Base-by-base conservation (phyloP, 1,284 basidiomycete species). In the Inonotus hispidus region DNA sequence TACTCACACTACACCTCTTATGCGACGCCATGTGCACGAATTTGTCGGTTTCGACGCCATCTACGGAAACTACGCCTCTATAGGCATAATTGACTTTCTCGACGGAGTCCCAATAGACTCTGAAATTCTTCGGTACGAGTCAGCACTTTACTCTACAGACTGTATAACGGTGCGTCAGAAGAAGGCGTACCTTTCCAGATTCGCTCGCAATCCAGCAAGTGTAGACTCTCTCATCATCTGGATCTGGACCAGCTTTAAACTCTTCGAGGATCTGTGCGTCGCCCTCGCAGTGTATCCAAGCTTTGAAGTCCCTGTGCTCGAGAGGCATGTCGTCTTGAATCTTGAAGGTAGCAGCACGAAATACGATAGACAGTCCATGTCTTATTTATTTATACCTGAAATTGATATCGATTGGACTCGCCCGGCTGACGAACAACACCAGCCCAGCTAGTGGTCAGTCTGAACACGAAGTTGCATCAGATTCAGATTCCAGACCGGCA, bases 191-290 rank as follows among this genome's bases (percentile, higher is more conserved):
- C 47, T 53, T 59, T 27, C 58, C 58, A 3, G 39, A 49, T 23
- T 59, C 58, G 37, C 58, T 59, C 27, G 49, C 58, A 23, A 59
- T 29, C 58, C 58, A 59, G 21, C 58, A 59, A 14, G 37, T 59
- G 29, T 59, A 59, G 13, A 59, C 50, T 19, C 8, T 53, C n/a
- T 45, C 47, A 27, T 59, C 52, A 8, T 45, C 49, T 19, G 58
- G 37, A 23, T 59, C 58, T 32, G 52, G 35, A 14, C n/a, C 14
- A 13, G 10, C 50, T 13, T 59, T 25, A 19, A 41, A 57, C 46
- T 57, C 55, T 27, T 57, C 41, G 14, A 57, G 45, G 14, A 49
- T 21, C 14, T 57, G 19, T 5, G 25, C 49, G 29, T 53, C 58
- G 21, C 25, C 23, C 25, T 49, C 46, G 35, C 56, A 58, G 29